phyloP scores from a whole-genome alignment of 331 rosid species.

The Telfairia occidentalis region DNA sequence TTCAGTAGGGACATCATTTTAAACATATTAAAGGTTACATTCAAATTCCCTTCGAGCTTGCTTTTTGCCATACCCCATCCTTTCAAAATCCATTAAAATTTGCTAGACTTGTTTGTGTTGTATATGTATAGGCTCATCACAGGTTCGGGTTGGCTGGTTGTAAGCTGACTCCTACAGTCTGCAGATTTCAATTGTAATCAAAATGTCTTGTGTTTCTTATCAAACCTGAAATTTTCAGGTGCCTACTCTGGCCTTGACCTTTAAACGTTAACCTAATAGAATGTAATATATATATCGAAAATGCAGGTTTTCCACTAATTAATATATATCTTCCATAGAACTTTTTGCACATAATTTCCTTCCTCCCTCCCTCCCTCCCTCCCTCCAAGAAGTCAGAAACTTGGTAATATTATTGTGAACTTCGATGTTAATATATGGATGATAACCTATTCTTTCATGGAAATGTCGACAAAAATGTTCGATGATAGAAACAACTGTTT shows the following conservation, averaged over 20 bases:
- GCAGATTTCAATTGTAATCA: slow-evolving; percentile 10
- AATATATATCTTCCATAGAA: neutral
- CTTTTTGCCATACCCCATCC: neutral
- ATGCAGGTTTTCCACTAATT: neutral
- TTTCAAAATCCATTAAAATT: neutral
- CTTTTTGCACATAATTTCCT: slow-evolving; percentile 3
- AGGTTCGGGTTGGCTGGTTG: slow-evolving; percentile 6
- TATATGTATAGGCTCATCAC: too few species aligned
- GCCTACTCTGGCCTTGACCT: slow-evolving; percentile 5
- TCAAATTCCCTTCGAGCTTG: neutral
- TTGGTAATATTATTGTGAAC: too few species aligned
- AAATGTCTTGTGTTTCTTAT: neutral
- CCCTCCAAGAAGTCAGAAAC: too few species aligned
- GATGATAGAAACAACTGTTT: too few species aligned
- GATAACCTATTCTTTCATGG: too few species aligned
- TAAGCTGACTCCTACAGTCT: neutral
- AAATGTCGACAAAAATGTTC: too few species aligned
- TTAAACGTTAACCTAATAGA: neutral
- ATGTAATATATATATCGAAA: slow-evolving; percentile 6
- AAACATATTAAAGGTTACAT: slow-evolving; percentile 9
- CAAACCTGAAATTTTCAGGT: slow-evolving; percentile 13
- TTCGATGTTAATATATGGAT: too few species aligned
- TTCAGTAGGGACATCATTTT: slow-evolving; percentile 73
- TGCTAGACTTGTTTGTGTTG: neutral
- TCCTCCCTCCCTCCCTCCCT: neutral